Evolutionary conservation across 495 filamentous ascomycete genomes (phyloP), one percentile per base, ranked within the genome.

Genomic region (Xylaria bambusicola): DNA sequence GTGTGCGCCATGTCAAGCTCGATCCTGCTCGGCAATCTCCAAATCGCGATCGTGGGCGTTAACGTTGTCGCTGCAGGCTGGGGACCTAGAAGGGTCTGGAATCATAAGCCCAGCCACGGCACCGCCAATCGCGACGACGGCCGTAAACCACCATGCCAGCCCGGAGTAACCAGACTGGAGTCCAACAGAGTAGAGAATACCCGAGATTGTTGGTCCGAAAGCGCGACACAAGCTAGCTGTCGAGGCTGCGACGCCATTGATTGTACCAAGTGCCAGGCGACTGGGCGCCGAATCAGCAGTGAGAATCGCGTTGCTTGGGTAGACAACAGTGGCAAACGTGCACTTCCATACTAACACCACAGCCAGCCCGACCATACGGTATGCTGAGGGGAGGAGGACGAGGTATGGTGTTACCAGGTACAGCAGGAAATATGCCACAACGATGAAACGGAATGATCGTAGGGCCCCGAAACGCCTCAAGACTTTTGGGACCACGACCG

Each of bases 201-300:
- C 94, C 10, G 93, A 94, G 31, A 97, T 72, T 0, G 89, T 92
- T 5, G 94, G 94, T 2, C 94, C 94, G 65, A 96, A 85, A 1
- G 92, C 91, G 51, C 94, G 85, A 62, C 84, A 88, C 40, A 98
- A 74, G 68, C 92, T 96, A 21, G 95, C 94, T 6, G 88, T 90
- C 13, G 91, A 96, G 26, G 92, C 91, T 7, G 91, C 90, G n/a
- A 91, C 85, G 33, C 94, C 94, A 63, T 98, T 98, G 74, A 98
- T 89, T 6, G 88, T 86, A 0, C 94, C 94, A 12, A 97, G 84
- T 8, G 93, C 86, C 18, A 90, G 82, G 26, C 84, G 85, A 0
- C 86, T 89, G 2, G 92, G 90, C 5, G 92, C 86, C 40, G 91
- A 86, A 71, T 97, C 92, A 46, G 88, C 86, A 23, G 96, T 81